Base-by-base conservation (phyloP, 148 eudicot species). In the Cornus suecica region DNA sequence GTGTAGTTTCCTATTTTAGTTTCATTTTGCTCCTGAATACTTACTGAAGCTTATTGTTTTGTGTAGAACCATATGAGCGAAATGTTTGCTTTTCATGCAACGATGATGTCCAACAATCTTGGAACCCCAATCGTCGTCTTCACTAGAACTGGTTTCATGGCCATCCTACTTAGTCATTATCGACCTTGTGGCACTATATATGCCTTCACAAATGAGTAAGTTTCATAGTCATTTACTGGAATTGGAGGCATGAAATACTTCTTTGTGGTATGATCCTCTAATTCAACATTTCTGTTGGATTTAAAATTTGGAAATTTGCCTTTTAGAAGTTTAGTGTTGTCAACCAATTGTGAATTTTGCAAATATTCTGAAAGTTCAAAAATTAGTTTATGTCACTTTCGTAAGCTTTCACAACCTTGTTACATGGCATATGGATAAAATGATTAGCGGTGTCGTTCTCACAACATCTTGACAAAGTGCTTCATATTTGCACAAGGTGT, bases 71-170 rank as follows among this genome's bases (percentile, higher is more conserved):
- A 96, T 82, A 93, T 91, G 98, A 93, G 99, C 77, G 98, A 91
- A 83, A 96, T 96, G 99, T 93, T 95, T 83, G 99, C 99, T 8
- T 95, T 86, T 84, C 99, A 96, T 83, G 98, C 97, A 68, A 93
- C 98, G 18, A 93, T 86, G 92, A 96, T 96, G 97, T 91, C 99
- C 63, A 93, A 96, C 77, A 93, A 97, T 74, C 99, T 96, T 56
- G 94, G 90, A 66, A 93, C 98, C 77, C 91, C 99, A n/a, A 87
- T 83, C 71, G 94, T 96, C 13, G 99, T 96, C 77, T 93, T 96
- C 88, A 95, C 99, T 65, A 86, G 91, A 88, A 86, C 93, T 74
- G 99, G 99, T 22, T 93, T 83, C 86, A 95, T 96, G 99, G 97
- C 94, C 34, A 84, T 90, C 73, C 85, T 96, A 65, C 75, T 96